Conservation (phyloP, 2,329 filamentous ascomycete genomes). For the Cladosporium halotolerans region DNA sequence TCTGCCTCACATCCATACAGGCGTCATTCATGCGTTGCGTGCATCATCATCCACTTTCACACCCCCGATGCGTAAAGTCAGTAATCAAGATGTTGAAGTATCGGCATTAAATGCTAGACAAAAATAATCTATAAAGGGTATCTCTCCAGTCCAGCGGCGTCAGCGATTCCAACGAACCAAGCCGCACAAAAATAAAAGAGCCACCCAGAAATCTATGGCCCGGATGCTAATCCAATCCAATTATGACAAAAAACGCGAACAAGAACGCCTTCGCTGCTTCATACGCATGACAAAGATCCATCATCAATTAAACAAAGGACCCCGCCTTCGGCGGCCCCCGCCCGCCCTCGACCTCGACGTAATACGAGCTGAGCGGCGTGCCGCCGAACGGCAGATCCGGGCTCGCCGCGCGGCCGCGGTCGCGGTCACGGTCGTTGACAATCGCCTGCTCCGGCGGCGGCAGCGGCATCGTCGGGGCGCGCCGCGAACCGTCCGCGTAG, state of each 20-base stretch:
- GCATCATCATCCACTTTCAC: too few relatives aligned
- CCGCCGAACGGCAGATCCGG: conserved; percentile 5
- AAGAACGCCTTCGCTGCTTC: not conserved
- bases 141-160: not conserved
- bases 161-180: not conserved
- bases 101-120: not conserved
- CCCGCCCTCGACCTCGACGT: conserved; percentile 3
- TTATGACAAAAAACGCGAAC: not conserved
- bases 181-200: not conserved
- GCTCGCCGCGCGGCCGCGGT: not conserved
- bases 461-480: not conserved
- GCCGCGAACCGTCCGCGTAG: conserved; percentile 10
- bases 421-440: not conserved
- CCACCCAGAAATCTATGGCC: not conserved
- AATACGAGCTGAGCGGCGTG: conserved; percentile 8
- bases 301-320: conserved; percentile 4
- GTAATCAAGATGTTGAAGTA: too few relatives aligned
- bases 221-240: not conserved
- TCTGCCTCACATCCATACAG: too few relatives aligned
- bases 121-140: conserved; percentile 9
- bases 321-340: conserved; percentile 3
- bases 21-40: too few relatives aligned
- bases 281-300: not conserved
- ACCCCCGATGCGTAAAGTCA: too few relatives aligned
- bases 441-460: conserved; percentile 1